Percentiles rank a stretch among this genome's conserved stretches.
These are phyloP conservation scores for Solanum pimpinellifolium DNA, from an alignment of 257 asterid genomes.

Conservation along the genomic window DNA sequence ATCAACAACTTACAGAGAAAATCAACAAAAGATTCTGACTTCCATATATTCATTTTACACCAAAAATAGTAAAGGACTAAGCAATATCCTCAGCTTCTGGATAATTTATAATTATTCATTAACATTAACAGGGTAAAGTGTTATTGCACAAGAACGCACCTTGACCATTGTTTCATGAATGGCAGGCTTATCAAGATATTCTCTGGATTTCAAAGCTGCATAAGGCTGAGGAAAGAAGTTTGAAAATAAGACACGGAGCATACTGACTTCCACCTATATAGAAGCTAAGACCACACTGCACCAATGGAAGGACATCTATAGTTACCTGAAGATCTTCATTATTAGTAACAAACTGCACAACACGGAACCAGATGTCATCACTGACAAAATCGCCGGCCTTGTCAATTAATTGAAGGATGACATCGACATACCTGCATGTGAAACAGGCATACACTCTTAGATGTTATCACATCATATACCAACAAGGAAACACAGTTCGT, in stretches of 20 bases:
- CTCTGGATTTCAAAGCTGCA: conserved; percentile 89
- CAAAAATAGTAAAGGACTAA: neutral
- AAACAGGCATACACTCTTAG: neutral
- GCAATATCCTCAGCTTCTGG: neutral
- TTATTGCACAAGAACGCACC: conserved; percentile 34
- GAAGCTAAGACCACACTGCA: neutral
- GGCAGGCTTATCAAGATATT: conserved; percentile 91
- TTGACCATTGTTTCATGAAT: conserved; percentile 95
- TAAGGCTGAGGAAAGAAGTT: conserved; percentile 40
- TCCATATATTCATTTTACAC: neutral
- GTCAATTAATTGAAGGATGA: conserved; percentile 95
- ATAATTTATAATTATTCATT: neutral
- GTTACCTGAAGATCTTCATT: conserved; percentile 91
- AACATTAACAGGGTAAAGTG: neutral
- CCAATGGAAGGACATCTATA: neutral
- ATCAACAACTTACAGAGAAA: neutral
- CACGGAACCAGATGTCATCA: conserved; percentile 98
- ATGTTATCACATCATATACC: neutral
- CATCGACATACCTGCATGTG: conserved; percentile 83
- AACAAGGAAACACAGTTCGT: neutral
- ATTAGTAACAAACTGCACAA: conserved; percentile 93
- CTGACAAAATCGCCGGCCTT: conserved; percentile 98
- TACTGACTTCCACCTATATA: neutral
- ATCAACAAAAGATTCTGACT: neutral
- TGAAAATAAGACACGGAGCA: neutral